Evolutionary conservation across 805 yeast genomes (phyloP), one percentile per base, ranked within the genome.

Genomic region (Wickerhamomyces bovis): DNA sequence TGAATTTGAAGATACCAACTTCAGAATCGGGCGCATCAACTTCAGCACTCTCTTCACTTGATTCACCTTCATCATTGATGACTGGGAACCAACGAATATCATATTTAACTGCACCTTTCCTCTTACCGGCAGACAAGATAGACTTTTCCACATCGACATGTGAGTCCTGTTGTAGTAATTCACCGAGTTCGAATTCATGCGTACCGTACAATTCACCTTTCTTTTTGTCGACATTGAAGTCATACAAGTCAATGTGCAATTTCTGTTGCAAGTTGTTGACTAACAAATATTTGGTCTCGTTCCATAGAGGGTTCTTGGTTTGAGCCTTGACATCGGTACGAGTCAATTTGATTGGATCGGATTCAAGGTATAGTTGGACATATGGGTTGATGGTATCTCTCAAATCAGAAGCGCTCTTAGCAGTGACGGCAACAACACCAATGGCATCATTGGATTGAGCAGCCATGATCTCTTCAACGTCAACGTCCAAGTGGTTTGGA

Each of bases 401-500:
- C 57, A 78, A 65, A 38, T 70, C 71, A 30, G 68, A 70, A 38
- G 79, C 81, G 43, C 80, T 75, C 49, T 75, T 72, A 41, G 85
- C 58, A 28, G 81, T 82, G 13, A 86, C 76, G 2, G 85, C 83
- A 50, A 83, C 67, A 48, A 80, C 81, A 54, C 92, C 94, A 53
- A 73, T 72, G 6, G 89, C 82, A 53, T 83, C 90, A 46, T 81
- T 80, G 6, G 78, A 65, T 57, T 77, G 78, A 39, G 73, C 76
- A 38, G 81, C 79, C 75, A 85, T 71, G 19, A 85, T 64, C 50
- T 83, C 89, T 61, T 82, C 88, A 38, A 85, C 85, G 56, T 85
- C 82, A 50, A 86, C 68, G 59, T 85, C 92, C 38, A 84, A 65
- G 46, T 86, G 81, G 64, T 86, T 86, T 54, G 95, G 95, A 10